Evolutionary conservation across 1,284 basidiomycete genomes (phyloP), one percentile per base, ranked within the genome.

Genomic region (Trichosporon asahii): DNA sequence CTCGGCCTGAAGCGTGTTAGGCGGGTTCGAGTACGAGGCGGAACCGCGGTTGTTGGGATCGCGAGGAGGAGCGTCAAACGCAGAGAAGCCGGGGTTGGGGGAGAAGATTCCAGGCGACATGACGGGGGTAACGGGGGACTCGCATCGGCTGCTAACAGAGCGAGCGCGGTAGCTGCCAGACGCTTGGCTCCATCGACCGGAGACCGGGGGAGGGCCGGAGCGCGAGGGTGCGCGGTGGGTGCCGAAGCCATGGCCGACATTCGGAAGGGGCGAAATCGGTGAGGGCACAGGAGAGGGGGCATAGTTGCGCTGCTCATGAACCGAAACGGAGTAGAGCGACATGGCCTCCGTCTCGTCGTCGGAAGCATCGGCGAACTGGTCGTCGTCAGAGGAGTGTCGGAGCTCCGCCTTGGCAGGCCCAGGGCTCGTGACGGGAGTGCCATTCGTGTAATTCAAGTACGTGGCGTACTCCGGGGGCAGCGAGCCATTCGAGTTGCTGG

Each of bases 361-460:
- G 49, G 86, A 85, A 3, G 86, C 86, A 77, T 88, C 86, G 37
- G 86, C 86, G 69, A 87, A 88, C 67, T 86, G 85, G 64, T 84
- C 83, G 55, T 78, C 72, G 23, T 79, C 78, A 18, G 57, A 61
- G 0, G 57, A 61, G 27, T 61, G 57, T n/a, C 57, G 57, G 2
- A 61, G 57, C 57, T 61, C 57, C 3, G 76, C 75, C n/a, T 73
- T 74, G 21, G 72, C 46, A n/a, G 37, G 31, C 2, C 65, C 66
- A 12, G 64, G 31, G 21, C 65, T 40, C 3, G 69, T 65, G 23
- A 68, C 55, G 3, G 73, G 72, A 4, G 71, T 66, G 3, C 68
- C 57, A 61, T 61, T 61, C 15, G 57, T 77, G 68, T 79, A 83
- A 9, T 77, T 74, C 15, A 82, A 70, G 68, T 80, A 80, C 0